phyloP scores from a whole-genome alignment of 345 rosid genomes.

The Pelargonium nanum region DNA sequence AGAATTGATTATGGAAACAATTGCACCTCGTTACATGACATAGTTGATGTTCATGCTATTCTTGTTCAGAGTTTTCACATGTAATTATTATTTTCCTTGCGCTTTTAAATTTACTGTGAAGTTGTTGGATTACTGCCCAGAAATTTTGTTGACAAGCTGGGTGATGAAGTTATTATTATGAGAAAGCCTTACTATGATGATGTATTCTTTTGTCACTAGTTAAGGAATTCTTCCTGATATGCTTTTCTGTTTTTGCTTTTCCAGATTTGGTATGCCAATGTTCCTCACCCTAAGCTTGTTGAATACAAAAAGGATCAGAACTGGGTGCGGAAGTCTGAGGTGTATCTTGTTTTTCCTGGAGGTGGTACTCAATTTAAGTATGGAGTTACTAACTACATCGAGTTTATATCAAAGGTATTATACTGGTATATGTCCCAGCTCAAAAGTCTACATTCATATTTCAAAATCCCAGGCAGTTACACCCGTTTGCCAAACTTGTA shows the following conservation, averaged over 20 bases:
- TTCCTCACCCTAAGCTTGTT: constrained; percentile 91
- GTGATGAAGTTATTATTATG: background rate
- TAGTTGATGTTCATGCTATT: background rate
- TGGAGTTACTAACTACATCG: constrained; percentile 61
- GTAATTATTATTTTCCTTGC: background rate
- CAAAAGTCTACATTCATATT: background rate
- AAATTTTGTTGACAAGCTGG: background rate
- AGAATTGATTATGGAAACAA: background rate
- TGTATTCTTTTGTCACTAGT: background rate
- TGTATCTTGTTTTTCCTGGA: constrained; percentile 70
- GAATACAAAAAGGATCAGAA: constrained; percentile 92
- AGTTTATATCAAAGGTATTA: constrained; percentile 53
- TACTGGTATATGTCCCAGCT: background rate
- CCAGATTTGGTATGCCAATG: constrained; percentile 75
- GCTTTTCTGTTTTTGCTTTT: constrained; percentile 6
- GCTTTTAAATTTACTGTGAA: background rate
- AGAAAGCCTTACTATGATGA: background rate
- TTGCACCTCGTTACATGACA: background rate
- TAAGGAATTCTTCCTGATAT: background rate
- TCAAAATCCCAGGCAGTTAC: background rate
- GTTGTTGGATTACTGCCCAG: background rate
- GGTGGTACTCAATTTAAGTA: constrained; percentile 92
- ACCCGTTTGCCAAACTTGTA: background rate
- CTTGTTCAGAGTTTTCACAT: background rate
- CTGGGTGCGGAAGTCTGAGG: constrained; percentile 70